These are phyloP conservation scores for Coemansia sp. DNA, from an alignment of 192 early-diverging fungal genomes.

Conservation along the genomic window DNA sequence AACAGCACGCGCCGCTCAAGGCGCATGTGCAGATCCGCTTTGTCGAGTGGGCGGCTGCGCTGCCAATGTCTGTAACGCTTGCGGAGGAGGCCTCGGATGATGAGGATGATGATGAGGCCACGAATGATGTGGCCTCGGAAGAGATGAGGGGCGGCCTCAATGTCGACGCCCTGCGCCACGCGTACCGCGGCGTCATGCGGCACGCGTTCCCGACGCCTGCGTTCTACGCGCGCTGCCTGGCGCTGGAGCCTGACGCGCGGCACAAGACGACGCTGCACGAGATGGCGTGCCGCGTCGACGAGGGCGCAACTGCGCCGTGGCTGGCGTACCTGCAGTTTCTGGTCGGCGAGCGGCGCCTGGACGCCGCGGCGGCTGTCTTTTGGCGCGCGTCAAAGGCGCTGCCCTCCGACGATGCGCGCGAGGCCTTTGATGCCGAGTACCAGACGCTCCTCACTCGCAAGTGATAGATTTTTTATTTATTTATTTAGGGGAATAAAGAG, in stretches of 20 bases:
- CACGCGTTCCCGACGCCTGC: slow-evolving; percentile 63
- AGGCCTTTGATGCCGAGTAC: slow-evolving; percentile 18
- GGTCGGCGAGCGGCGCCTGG: slow-evolving; percentile 8
- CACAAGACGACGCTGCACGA: slow-evolving; percentile 30
- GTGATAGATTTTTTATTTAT: background rate
- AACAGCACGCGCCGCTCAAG: slow-evolving; percentile 56
- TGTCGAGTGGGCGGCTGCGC: slow-evolving; percentile 59
- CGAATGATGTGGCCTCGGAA: background rate
- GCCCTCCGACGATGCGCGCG: background rate
- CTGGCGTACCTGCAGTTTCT: slow-evolving; percentile 35
- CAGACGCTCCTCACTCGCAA: slow-evolving; percentile 14
- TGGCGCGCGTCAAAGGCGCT: slow-evolving; percentile 40
- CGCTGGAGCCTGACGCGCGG: slow-evolving; percentile 57
- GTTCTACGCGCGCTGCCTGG: slow-evolving; percentile 67
- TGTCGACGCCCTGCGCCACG: slow-evolving; percentile 55
- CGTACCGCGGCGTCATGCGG: slow-evolving; percentile 56
- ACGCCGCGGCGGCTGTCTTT: slow-evolving; percentile 24
- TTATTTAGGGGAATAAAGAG: background rate
- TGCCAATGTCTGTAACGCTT: slow-evolving; percentile 15
- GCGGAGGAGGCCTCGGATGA: slow-evolving; percentile 6
- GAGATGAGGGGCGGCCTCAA: slow-evolving; percentile 4
- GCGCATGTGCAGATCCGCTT: slow-evolving; percentile 59
- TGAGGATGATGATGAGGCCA: slow-evolving; percentile 9
- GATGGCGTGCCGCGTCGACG: slow-evolving; percentile 32
- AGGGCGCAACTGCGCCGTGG: slow-evolving; percentile 26